Percentiles rank a stretch among this genome's conserved stretches.
phyloP scores from a whole-genome alignment of 305 asterid genomes.

The Fraxinus albicans region DNA sequence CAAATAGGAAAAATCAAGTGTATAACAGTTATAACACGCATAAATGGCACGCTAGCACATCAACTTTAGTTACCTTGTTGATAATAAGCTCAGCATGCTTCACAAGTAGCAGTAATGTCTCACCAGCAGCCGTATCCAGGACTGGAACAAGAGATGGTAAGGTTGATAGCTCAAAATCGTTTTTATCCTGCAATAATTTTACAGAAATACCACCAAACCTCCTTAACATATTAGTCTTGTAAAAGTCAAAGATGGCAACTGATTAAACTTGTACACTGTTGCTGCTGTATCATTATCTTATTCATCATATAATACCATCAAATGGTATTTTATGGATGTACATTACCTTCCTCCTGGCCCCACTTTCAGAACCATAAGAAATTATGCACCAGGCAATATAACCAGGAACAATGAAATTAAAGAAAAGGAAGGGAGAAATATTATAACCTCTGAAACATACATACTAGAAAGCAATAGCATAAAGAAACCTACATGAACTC shows the following conservation, averaged over 20 bases:
- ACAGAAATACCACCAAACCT: constrained; percentile 20
- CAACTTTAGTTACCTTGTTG: constrained; percentile 61
- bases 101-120: constrained; percentile 86
- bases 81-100: constrained; percentile 93
- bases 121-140: constrained; percentile 83
- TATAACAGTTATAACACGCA: neutral
- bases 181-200: constrained; percentile 72
- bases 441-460: neutral
- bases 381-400: neutral
- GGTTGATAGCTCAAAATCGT: constrained; percentile 89
- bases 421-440: neutral
- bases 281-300: neutral
- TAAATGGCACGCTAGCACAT: constrained; percentile 10
- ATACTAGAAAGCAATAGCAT: neutral
- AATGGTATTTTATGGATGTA: neutral
- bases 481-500: neutral
- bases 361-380: neutral
- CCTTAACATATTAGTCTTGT: constrained; percentile 10
- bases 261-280: neutral
- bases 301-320: constrained; percentile 1
- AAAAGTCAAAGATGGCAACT: constrained; percentile 4
- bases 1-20: neutral
- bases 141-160: constrained; percentile 98
- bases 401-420: neutral
- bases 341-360: neutral